Base-by-base conservation (phyloP, 2,329 filamentous ascomycete genomes). In the Fusarium coicis region DNA sequence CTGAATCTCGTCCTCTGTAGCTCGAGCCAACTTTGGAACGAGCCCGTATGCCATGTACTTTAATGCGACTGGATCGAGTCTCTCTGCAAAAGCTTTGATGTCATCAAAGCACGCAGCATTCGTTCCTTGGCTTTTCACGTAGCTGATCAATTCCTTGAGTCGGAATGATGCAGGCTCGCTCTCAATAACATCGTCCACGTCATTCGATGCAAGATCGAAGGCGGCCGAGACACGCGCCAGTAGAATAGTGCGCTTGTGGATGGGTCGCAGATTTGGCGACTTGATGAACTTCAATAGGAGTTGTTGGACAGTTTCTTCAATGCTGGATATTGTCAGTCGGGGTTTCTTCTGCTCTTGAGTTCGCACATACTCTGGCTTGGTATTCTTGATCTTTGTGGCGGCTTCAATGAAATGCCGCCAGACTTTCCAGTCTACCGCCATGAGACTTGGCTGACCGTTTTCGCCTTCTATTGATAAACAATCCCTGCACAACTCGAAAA, bases 81-180 rank as follows among this genome's bases (percentile, higher is more conserved):
- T 76, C 44, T 85, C 82, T 7, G 86, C 78, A 61, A 85, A 87
- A 2, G 71, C 68, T 66, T 84, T 87, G 44, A 88, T 73, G 54
- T 88, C 87, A 39, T 84, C 83, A 61, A 89, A 88, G 62, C 81
- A 86, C 11, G 82, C 80, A 9, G 80, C 76, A n/a, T 79, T 82
- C 0, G 70, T 68, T n/a, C 76, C 79, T 59, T 85, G 80, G 39
- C 80, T 77, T 5, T 80, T 69, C 26, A 86, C 75, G 49, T 84
- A 84, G 18, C 77, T 74, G 18, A 81, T 63, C 16, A 87, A 66
- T 37, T 82, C 81, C 21, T 66, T 73, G 10, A 84, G 58, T 18
- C 82, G 77, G 18, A 80, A 56, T 3, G 82, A 83, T 1, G 65
- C 61, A 11, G 80, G 79, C 34, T 76, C 59, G 9, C 64, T 74